Conservation (phyloP, 768 basidiomycete genomes). For the Dacryopinax spathularia region DNA sequence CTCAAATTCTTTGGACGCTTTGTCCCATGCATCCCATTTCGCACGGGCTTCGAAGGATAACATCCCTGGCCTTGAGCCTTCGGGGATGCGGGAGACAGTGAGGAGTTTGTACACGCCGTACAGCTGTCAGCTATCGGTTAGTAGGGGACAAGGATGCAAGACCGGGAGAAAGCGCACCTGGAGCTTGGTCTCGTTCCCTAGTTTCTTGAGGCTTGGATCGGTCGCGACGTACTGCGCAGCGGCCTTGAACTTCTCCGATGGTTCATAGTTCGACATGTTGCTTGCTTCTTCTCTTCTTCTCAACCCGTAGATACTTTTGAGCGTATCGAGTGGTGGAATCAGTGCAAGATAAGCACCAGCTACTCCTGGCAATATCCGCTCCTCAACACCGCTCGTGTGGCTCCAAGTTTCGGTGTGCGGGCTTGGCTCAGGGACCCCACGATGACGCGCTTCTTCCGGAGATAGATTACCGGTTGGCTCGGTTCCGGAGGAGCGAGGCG, state of each 20-base stretch:
- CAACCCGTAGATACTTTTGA: no score
- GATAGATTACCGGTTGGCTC: no score
- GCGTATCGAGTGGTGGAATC: no score
- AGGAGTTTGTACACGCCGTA: slow-evolving; percentile 73
- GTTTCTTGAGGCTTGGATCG: neutral
- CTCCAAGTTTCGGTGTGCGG: no score
- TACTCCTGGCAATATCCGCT: no score
- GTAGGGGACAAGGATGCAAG: slow-evolving; percentile 10
- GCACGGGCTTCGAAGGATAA: slow-evolving; percentile 68
- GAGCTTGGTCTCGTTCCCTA: slow-evolving; percentile 24
- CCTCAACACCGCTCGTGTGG: no score
- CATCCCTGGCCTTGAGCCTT: slow-evolving; percentile 48
- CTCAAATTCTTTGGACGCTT: slow-evolving; percentile 36
- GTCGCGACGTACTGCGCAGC: neutral
- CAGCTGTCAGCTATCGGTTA: slow-evolving; percentile 36
- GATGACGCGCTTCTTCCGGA: no score
- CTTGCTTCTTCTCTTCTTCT: no score
- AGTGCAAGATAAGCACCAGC: no score
- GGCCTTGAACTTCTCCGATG: neutral
- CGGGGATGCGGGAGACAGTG: slow-evolving; percentile 44
- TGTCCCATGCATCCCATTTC: slow-evolving; percentile 77
- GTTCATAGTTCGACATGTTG: neutral
- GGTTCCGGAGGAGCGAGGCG: no score
- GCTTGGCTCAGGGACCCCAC: no score
- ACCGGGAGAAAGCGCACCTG: slow-evolving; percentile 39